Base-by-base conservation (phyloP, 2,329 filamentous ascomycete genomes). In the Arachnomyces sp. region DNA sequence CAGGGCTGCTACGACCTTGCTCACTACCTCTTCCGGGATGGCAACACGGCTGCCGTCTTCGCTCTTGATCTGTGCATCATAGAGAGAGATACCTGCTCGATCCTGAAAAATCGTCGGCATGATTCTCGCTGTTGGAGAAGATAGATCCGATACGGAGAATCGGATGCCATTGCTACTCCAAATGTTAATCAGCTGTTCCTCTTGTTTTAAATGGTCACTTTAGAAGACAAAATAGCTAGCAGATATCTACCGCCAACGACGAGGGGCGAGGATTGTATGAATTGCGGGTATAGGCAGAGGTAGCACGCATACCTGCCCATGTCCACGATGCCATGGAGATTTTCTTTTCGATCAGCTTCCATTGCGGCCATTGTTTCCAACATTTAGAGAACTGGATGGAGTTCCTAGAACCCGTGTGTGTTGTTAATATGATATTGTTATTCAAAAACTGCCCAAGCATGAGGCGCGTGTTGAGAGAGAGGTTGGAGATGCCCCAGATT, bases 131-230 rank as follows among this genome's bases (percentile, higher is more conserved):
- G 71, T 77, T 3, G 79, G 77, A 15, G 83, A 80, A 3, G 80
- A 75, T n/a, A 93, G 73, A 49, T 87, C 80, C 7, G 87, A 86
- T 54, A 95, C 86, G 33, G 86, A 90, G 70, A 94, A 94, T 40
- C 89, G 86, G 53, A 95, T 90, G 53, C 88, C 89, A 69, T 95
- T 95, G 69, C 87, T 62, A 28, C 16, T 12, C 31, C 15, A 31
- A 86, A 42, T 16, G 53, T 30, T 9, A 21, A 34, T 38, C 11
- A 36, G 36, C 29, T 28, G n/a, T 25, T 28, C 16, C 17, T 37
- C 12, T 28, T 34, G 15, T 9, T 13, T 12, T 21, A 31, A 21
- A 16, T 34, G 14, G 25, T 11, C 31, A n/a, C n/a, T n/a, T n/a
- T n/a, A n/a, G n/a, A n/a, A n/a, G n/a, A n/a, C n/a, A n/a, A n/a